A percentile compares a stretch with the other conserved stretches of the same genome.
These are phyloP conservation scores for Diversispora eburnea DNA, from an alignment of 192 early-diverging fungal species.

Conservation along the genomic window DNA sequence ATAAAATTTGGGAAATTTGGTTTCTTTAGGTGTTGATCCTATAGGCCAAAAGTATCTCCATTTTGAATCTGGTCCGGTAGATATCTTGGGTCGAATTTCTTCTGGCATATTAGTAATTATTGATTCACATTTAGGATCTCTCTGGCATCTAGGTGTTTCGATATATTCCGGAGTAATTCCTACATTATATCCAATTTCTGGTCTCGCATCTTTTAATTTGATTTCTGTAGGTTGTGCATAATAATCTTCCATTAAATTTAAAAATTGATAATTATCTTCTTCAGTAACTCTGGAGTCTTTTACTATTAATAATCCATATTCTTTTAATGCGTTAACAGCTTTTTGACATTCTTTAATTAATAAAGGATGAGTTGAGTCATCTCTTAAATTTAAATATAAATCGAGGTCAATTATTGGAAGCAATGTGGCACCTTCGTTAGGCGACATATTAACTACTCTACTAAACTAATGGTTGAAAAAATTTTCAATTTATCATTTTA, in stretches of 20 bases:
- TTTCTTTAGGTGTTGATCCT: conserved; percentile 49
- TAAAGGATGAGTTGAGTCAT: conserved; percentile 43
- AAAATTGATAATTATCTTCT: conserved; percentile 43
- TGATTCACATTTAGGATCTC: conserved; percentile 55
- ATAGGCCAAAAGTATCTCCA: conserved; percentile 74
- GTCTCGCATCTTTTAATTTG: conserved; percentile 61
- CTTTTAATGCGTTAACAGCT: conserved; percentile 58
- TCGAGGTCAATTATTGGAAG: conserved; percentile 44
- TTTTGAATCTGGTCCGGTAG: conserved; percentile 61
- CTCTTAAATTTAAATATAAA: conserved; percentile 43
- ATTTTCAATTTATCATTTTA: too few species aligned
- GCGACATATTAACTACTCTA: too few species aligned
- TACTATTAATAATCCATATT: conserved; percentile 61
- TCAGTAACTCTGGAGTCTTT: conserved; percentile 64
- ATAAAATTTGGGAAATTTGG: conserved; percentile 59
- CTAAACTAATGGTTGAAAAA: too few species aligned
- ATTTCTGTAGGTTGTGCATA: conserved; percentile 56
- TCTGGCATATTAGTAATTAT: conserved; percentile 51
- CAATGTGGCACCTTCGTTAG: too few species aligned
- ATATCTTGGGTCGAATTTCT: conserved; percentile 52
- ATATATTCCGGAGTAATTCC: conserved; percentile 65
- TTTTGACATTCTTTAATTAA: conserved; percentile 55
- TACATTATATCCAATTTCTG: conserved; percentile 52
- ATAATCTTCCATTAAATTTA: conserved; percentile 68
- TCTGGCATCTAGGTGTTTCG: conserved; percentile 61